These are phyloP conservation scores for Diaporthe citri DNA, from an alignment of 2,329 filamentous ascomycete genomes.

Conservation along the genomic window DNA sequence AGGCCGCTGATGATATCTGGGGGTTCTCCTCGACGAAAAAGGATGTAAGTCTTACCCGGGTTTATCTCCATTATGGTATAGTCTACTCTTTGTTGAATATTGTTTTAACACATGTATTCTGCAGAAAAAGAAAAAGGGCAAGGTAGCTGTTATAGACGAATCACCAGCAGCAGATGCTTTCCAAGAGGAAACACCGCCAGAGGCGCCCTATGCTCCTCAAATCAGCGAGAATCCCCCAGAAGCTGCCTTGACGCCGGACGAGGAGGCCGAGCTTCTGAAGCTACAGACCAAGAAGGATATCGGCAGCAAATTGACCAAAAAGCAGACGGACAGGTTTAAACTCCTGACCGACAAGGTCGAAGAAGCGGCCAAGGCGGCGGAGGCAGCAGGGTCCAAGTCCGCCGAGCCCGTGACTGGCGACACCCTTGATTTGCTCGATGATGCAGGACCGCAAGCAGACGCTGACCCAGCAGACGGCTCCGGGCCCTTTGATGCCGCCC, in stretches of 20 bases:
- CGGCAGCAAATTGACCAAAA: constrained; percentile 26
- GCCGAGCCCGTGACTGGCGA: not conserved
- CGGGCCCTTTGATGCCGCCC: constrained; percentile 11
- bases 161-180: constrained; percentile 34
- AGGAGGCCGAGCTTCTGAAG: constrained; percentile 50
- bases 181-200: constrained; percentile 30
- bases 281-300: constrained; percentile 37
- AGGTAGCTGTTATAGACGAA: constrained; percentile 40
- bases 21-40: constrained; percentile 40
- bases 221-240: constrained; percentile 25
- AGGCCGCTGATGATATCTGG: constrained; percentile 41
- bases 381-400: constrained; percentile 14
- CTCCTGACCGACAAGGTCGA: constrained; percentile 35
- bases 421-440: not conserved
- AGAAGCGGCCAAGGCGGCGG: constrained; percentile 29
- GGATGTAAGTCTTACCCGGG: constrained; percentile 20
- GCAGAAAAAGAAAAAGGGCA: constrained; percentile 48
- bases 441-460: not conserved
- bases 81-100: not conserved
- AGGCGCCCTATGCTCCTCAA: not conserved
- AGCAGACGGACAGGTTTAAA: constrained; percentile 33
- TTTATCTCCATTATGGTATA: not conserved
- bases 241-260: constrained; percentile 40
- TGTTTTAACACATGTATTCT: not conserved
- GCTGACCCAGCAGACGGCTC: not conserved